These are phyloP conservation scores for Neonectria coccinea DNA, from an alignment of 2,329 filamentous ascomycete species.

Conservation along the genomic window DNA sequence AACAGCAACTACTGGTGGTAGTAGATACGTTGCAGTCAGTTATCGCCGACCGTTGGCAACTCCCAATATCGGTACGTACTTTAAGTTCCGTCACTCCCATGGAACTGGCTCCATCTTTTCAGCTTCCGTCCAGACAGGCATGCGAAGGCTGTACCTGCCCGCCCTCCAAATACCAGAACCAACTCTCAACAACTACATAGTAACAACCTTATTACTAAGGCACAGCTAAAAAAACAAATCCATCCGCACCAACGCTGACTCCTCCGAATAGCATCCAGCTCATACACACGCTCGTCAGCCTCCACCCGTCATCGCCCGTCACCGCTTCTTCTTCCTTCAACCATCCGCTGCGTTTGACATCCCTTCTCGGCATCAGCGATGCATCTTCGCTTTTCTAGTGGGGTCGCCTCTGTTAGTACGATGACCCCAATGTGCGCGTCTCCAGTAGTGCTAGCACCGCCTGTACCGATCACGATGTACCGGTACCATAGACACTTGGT, in stretches of 20 bases:
- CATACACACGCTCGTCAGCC: not conserved
- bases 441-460: conserved; percentile 1
- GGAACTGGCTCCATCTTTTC: not conserved
- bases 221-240: conserved; percentile 6
- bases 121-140: not conserved
- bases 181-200: conserved; percentile 11
- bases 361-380: conserved; percentile 27
- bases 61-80: not conserved
- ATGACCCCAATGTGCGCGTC: not conserved
- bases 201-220: conserved; percentile 11
- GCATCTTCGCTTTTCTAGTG: conserved; percentile 19
- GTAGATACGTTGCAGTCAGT: not conserved
- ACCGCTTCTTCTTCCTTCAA: conserved; percentile 24
- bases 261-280: conserved; percentile 8
- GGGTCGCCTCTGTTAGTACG: conserved; percentile 10
- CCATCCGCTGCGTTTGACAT: conserved; percentile 16
- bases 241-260: conserved; percentile 2
- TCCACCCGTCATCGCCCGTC: conserved; percentile 17
- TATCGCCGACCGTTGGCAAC: not conserved
- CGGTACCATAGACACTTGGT: conserved; percentile 1
- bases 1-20: not conserved
- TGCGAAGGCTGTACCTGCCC: conserved; percentile 1
- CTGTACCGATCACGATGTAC: not conserved
- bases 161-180: not conserved
- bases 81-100: not conserved